Percentiles rank a stretch among this genome's conserved stretches.
phyloP scores from a whole-genome alignment of 2,329 filamentous ascomycete genomes.

The Ophiocordyceps polyrhachis-furcata region DNA sequence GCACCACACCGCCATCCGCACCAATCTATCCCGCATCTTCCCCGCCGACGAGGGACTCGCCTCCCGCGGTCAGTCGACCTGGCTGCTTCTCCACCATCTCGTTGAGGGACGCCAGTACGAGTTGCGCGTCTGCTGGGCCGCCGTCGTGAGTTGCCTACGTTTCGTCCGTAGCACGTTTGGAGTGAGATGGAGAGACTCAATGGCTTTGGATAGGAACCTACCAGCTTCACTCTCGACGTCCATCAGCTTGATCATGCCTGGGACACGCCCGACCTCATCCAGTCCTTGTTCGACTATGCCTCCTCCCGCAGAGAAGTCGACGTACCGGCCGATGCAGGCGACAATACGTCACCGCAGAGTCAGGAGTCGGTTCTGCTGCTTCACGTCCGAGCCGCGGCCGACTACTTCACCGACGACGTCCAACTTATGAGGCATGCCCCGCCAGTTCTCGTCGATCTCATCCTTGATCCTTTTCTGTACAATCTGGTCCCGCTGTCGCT shows the following conservation, averaged over 20 bases:
- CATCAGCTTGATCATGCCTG: slow-evolving; percentile 44
- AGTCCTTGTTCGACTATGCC: slow-evolving; percentile 46
- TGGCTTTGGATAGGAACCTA: slow-evolving; percentile 55
- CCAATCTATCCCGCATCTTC: slow-evolving; percentile 48
- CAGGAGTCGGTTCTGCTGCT: slow-evolving; percentile 45
- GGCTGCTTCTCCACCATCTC: slow-evolving; percentile 60
- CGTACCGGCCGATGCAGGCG: neutral
- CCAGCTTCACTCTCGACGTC: slow-evolving; percentile 52
- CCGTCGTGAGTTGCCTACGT: slow-evolving; percentile 49
- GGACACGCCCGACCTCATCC: slow-evolving; percentile 40
- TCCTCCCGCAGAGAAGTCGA: slow-evolving; percentile 18
- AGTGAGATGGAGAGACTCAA: neutral
- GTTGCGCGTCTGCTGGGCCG: slow-evolving; percentile 81
- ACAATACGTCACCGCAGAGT: neutral
- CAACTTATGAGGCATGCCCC: slow-evolving; percentile 58
- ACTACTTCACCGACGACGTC: slow-evolving; percentile 63
- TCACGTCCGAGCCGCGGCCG: slow-evolving; percentile 56
- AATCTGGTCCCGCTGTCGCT: slow-evolving; percentile 69
- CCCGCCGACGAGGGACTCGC: slow-evolving; percentile 37
- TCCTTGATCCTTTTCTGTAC: slow-evolving; percentile 70
- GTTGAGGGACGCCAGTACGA: slow-evolving; percentile 66
- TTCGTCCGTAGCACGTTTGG: neutral
- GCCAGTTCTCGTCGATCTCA: slow-evolving; percentile 58
- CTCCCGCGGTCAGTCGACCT: slow-evolving; percentile 24
- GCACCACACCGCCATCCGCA: slow-evolving; percentile 34